A percentile compares a stretch with the other conserved stretches of the same genome.
Evolutionary conservation across 805 yeast genomes (phyloP).

Genomic region (Candida tibetensis): DNA sequence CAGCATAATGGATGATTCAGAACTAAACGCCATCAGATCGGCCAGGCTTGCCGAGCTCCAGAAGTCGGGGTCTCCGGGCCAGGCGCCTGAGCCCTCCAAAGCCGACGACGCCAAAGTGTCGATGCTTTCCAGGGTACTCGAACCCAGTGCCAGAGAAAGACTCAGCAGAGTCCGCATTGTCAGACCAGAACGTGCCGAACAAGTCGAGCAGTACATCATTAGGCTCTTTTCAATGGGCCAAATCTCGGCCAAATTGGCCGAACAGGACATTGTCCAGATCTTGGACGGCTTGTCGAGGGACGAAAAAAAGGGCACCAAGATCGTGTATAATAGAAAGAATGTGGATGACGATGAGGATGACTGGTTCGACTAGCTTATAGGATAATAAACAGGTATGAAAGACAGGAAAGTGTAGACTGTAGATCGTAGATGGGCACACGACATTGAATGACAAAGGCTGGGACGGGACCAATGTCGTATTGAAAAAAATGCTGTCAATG

Average conservation of each 20-base stretch:
- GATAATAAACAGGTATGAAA: not conserved
- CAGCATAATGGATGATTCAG: slow-evolving; percentile 72
- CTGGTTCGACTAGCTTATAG: slow-evolving; percentile 15
- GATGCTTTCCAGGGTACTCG: slow-evolving; percentile 65
- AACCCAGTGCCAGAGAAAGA: slow-evolving; percentile 83
- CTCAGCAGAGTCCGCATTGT: slow-evolving; percentile 83
- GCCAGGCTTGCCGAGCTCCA: slow-evolving; percentile 89
- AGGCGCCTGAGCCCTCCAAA: slow-evolving; percentile 6
- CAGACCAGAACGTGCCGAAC: slow-evolving; percentile 84
- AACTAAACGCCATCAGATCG: slow-evolving; percentile 83
- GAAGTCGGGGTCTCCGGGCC: slow-evolving; percentile 21
- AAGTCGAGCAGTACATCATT: slow-evolving; percentile 78
- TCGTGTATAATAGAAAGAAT: slow-evolving; percentile 38
- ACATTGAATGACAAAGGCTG: too few species aligned
- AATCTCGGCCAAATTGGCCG: slow-evolving; percentile 68
- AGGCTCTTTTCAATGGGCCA: slow-evolving; percentile 76
- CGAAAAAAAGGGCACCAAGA: slow-evolving; percentile 59
- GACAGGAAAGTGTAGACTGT: not conserved
- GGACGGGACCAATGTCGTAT: too few species aligned
- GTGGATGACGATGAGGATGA: slow-evolving; percentile 13
- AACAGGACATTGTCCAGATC: slow-evolving; percentile 77
- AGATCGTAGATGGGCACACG: too few species aligned
- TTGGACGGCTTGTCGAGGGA: slow-evolving; percentile 80
- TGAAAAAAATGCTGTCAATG: too few species aligned
- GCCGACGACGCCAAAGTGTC: slow-evolving; percentile 42